Conservation (phyloP, 2,329 filamentous ascomycete genomes). For the Thielaviopsis euricoi region DNA sequence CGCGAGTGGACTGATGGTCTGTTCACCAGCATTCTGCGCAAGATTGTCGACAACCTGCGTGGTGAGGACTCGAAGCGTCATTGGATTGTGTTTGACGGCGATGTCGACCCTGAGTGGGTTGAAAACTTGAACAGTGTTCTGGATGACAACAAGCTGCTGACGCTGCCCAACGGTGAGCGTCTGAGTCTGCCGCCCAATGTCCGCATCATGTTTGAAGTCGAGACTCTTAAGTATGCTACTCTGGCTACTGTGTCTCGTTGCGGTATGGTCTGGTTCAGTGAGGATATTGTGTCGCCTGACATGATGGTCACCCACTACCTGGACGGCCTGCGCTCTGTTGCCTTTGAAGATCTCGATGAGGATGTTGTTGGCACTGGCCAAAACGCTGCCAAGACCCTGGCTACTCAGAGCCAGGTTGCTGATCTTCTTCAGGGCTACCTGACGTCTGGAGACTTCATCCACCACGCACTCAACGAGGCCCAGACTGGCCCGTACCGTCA, state of each 20-base stretch:
- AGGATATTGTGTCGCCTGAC: constrained; percentile 80
- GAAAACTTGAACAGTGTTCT: constrained; percentile 99
- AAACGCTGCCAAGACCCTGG: constrained; percentile 60
- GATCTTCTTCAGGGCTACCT: constrained; percentile 63
- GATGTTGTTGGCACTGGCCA: constrained; percentile 65
- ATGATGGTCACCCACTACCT: constrained; percentile 94
- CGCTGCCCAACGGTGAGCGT: constrained; percentile 92
- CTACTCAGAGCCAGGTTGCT: constrained; percentile 63
- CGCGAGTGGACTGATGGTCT: constrained; percentile 98
- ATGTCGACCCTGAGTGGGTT: constrained; percentile 98
- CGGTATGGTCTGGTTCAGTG: constrained; percentile 99
- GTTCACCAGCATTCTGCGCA: constrained; percentile 92
- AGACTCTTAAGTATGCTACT: constrained; percentile 92
- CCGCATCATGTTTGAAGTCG: constrained; percentile 99
- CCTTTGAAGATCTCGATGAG: constrained; percentile 92
- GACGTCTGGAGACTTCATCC: constrained; percentile 63
- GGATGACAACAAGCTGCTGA: constrained; percentile 96
- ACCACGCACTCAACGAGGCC: constrained; percentile 60
- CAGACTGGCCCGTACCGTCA: constrained; percentile 56
- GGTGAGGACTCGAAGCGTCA: constrained; percentile 93
- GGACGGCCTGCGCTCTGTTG: constrained; percentile 60
- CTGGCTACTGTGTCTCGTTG: constrained; percentile 98
- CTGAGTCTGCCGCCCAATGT: constrained; percentile 88
- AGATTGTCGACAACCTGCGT: constrained; percentile 96
- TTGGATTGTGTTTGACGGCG: constrained; percentile 98